phyloP scores from a whole-genome alignment of 495 filamentous ascomycete genomes.

The Gamarada debralockiae region DNA sequence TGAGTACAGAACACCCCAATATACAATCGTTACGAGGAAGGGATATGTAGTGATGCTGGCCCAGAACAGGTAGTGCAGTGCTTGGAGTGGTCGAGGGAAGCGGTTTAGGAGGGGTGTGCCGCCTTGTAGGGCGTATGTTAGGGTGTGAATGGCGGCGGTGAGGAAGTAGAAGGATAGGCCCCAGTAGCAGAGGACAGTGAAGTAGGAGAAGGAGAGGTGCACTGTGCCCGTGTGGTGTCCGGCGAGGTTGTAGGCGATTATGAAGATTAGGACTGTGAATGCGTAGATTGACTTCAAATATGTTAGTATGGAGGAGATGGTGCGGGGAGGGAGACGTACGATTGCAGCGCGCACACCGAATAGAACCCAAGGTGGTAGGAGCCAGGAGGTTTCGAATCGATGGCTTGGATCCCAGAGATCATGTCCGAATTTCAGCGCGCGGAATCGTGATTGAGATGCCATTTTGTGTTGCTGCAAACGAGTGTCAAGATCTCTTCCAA shows the following conservation, averaged over 20 bases:
- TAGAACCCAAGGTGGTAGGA: conserved; percentile 60
- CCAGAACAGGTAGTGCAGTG: conserved; percentile 63
- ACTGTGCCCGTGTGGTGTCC: conserved; percentile 29
- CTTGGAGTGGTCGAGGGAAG: conserved; percentile 60
- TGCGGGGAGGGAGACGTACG: conserved; percentile 25
- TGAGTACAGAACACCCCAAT: conserved; percentile 54
- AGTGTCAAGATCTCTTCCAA: too few relatives aligned
- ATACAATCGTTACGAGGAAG: conserved; percentile 63
- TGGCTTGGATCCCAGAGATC: too few relatives aligned
- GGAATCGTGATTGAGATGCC: too few relatives aligned
- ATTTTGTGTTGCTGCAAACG: too few relatives aligned
- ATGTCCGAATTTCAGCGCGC: too few relatives aligned
- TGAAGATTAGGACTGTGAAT: conserved; percentile 66
- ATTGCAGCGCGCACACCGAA: conserved; percentile 55
- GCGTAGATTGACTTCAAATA: conserved; percentile 55
- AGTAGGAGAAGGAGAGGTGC: conserved; percentile 65
- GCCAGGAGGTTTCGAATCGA: conserved; percentile 73
- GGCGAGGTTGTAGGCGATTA: conserved; percentile 55
- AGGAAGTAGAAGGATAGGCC: conserved; percentile 75
- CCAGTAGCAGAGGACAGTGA: conserved; percentile 70
- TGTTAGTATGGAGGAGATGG: not conserved
- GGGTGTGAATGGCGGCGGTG: conserved; percentile 59
- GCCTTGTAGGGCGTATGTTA: conserved; percentile 55
- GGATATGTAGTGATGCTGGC: conserved; percentile 64
- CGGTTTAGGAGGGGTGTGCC: conserved; percentile 52